Evolutionary conservation across 1,284 basidiomycete species (phyloP).

Genomic region (Microbotryomycetes sp.): DNA sequence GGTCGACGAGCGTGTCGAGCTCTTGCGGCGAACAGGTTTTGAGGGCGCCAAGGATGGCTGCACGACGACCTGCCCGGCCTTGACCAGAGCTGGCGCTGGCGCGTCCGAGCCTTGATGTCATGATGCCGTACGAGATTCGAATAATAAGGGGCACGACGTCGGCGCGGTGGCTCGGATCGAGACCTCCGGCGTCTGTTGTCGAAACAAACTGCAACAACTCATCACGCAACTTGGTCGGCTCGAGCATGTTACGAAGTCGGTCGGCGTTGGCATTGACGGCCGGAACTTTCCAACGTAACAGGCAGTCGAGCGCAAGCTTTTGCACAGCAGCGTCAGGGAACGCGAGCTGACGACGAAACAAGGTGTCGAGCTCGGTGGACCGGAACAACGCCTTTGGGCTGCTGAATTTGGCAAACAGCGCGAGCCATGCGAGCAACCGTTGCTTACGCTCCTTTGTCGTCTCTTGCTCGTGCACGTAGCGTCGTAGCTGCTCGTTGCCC

Average conservation of each 20-base stretch:
- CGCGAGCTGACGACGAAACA: constrained; percentile 72
- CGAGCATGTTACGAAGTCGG: constrained; percentile 63
- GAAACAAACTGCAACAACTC: constrained; percentile 69
- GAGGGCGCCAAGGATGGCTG: constrained; percentile 67
- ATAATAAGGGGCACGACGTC: constrained; percentile 69
- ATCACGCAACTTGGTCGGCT: constrained; percentile 83
- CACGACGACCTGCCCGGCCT: constrained; percentile 63
- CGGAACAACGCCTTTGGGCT: constrained; percentile 82
- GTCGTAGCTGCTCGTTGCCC: constrained; percentile 23
- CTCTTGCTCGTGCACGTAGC: constrained; percentile 26
- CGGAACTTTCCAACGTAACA: constrained; percentile 75
- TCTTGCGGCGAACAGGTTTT: constrained; percentile 66
- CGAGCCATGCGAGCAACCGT: constrained; percentile 66
- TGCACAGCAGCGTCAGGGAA: constrained; percentile 79
- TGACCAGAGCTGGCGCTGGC: constrained; percentile 46
- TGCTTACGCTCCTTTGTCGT: constrained; percentile 38
- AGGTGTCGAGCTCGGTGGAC: constrained; percentile 56
- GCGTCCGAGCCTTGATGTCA: constrained; percentile 73
- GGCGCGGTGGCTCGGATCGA: constrained; percentile 57
- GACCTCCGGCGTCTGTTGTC: constrained; percentile 44
- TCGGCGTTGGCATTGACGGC: constrained; percentile 61
- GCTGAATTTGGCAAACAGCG: constrained; percentile 76
- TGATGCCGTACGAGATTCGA: constrained; percentile 77
- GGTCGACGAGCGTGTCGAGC: constrained; percentile 66
- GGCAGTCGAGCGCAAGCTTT: constrained; percentile 64